Evolutionary conservation across 805 yeast species (phyloP).

Genomic region (Cyberlindnera lachancei): DNA sequence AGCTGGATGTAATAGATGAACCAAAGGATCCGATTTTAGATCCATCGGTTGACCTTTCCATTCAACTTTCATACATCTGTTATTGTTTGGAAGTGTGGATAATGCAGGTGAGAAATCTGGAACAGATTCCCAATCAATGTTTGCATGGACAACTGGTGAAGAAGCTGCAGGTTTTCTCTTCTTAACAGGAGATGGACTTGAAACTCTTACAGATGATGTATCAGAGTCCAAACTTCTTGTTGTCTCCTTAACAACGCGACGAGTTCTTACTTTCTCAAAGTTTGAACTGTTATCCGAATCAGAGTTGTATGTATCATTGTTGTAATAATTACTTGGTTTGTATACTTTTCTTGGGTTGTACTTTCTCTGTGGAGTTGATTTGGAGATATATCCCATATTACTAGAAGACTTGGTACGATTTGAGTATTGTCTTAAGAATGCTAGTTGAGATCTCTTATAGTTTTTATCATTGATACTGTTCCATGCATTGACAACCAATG

Average conservation of each 20-base stretch:
- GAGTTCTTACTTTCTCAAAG: constrained; percentile 49
- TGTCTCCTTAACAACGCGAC: constrained; percentile 42
- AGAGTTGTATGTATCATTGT: constrained; percentile 25
- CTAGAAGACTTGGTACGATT: constrained; percentile 19
- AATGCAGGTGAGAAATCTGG: constrained; percentile 81
- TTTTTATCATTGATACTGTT: constrained; percentile 31
- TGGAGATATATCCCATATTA: constrained; percentile 5
- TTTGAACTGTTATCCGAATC: constrained; percentile 26
- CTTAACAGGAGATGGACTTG: constrained; percentile 25
- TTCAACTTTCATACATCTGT: constrained; percentile 75
- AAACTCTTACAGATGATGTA: constrained; percentile 17
- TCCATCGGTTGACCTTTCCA: constrained; percentile 99
- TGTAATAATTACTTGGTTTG: constrained; percentile 9
- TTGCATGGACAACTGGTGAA: constrained; percentile 37
- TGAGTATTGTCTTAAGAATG: constrained; percentile 45
- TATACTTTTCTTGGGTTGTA: constrained; percentile 20
- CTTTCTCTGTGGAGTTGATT: constrained; percentile 11
- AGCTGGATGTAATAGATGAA: constrained; percentile 77
- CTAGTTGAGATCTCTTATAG: constrained; percentile 41
- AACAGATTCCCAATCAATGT: constrained; percentile 57
- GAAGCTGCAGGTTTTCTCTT: constrained; percentile 35
- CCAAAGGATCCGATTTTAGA: constrained; percentile 67
- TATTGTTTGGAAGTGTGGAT: constrained; percentile 56
- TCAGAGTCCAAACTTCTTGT: constrained; percentile 21
- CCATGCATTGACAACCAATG: constrained; percentile 48